Evolutionary conservation across 2,329 filamentous ascomycete species (phyloP).

Genomic region (Sclerotinia minor): DNA sequence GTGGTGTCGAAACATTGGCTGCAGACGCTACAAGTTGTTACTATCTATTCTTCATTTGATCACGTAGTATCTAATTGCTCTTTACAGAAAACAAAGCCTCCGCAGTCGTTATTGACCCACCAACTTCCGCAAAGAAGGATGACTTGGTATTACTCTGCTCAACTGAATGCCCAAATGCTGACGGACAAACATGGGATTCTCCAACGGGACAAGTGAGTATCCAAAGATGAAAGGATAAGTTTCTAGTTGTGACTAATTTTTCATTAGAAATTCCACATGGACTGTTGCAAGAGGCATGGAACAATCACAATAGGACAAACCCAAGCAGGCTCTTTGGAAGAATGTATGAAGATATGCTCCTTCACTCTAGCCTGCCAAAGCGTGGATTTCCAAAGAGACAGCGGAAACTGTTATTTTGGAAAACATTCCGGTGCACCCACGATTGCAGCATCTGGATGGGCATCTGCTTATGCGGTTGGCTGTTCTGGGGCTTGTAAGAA

Average conservation of each 20-base stretch:
- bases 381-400: background rate
- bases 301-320: background rate
- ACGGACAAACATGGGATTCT: slow-evolving; percentile 21
- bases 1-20: slow-evolving; percentile 2
- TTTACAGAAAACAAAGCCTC: slow-evolving; percentile 6
- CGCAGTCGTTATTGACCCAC: slow-evolving; percentile 4
- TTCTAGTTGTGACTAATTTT: background rate
- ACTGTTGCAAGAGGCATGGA: slow-evolving; percentile 11
- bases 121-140: slow-evolving; percentile 1
- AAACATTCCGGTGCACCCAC: slow-evolving; percentile 12
- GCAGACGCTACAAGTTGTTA: slow-evolving; percentile 15
- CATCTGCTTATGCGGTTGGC: slow-evolving; percentile 18
- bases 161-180: slow-evolving; percentile 17
- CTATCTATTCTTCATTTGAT: too few species aligned
- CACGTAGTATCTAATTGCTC: background rate
- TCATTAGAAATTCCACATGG: slow-evolving; percentile 2
- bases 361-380: too few species aligned
- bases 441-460: slow-evolving; percentile 14
- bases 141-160: slow-evolving; percentile 5
- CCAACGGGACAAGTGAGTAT: slow-evolving; percentile 10
- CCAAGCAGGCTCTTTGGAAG: slow-evolving; percentile 6
- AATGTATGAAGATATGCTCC: slow-evolving; percentile 13
- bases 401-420: slow-evolving; percentile 4
- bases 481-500: slow-evolving; percentile 21
- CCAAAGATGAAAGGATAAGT: background rate